Evolutionary conservation across 805 yeast species (phyloP).

Genomic region (Saccharomyces jurei): DNA sequence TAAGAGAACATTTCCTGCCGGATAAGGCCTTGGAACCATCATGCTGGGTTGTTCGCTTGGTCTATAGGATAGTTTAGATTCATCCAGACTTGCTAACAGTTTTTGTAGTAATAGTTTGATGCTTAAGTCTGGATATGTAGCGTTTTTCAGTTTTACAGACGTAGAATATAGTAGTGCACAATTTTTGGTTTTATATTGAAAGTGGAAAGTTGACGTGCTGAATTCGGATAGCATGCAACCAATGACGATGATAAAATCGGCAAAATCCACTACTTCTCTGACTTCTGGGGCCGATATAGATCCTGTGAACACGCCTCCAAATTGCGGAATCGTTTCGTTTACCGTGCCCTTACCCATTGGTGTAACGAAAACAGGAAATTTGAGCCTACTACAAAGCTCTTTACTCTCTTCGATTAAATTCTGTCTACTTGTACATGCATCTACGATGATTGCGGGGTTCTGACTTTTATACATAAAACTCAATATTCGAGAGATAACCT

Average conservation of each 20-base stretch:
- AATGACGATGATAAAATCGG: constrained; percentile 57
- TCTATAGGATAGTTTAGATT: constrained; percentile 12
- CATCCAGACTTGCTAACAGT: constrained; percentile 26
- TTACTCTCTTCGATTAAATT: constrained; percentile 35
- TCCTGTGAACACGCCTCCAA: constrained; percentile 62
- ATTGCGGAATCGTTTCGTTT: constrained; percentile 49
- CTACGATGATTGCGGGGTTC: constrained; percentile 55
- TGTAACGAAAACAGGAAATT: constrained; percentile 46
- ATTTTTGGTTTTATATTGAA: constrained; percentile 46
- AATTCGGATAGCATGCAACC: constrained; percentile 56
- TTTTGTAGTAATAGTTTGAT: constrained; percentile 39
- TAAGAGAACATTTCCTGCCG: constrained; percentile 17
- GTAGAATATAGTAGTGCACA: constrained; percentile 50
- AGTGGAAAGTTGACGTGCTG: constrained; percentile 50
- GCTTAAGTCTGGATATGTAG: constrained; percentile 43
- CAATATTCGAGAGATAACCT: constrained; percentile 39
- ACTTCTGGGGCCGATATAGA: constrained; percentile 41
- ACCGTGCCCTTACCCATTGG: constrained; percentile 56
- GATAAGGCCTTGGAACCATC: constrained; percentile 19
- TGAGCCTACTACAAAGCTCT: constrained; percentile 38
- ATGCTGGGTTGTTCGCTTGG: constrained; percentile 13
- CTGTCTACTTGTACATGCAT: constrained; percentile 55
- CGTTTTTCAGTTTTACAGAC: constrained; percentile 43
- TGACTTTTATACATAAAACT: constrained; percentile 39
- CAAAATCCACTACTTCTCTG: constrained; percentile 37